A percentile compares a stretch with the other conserved stretches of the same genome.
These are phyloP conservation scores for Alternaria dauci DNA, from an alignment of 2,329 filamentous ascomycete species.

Conservation along the genomic window DNA sequence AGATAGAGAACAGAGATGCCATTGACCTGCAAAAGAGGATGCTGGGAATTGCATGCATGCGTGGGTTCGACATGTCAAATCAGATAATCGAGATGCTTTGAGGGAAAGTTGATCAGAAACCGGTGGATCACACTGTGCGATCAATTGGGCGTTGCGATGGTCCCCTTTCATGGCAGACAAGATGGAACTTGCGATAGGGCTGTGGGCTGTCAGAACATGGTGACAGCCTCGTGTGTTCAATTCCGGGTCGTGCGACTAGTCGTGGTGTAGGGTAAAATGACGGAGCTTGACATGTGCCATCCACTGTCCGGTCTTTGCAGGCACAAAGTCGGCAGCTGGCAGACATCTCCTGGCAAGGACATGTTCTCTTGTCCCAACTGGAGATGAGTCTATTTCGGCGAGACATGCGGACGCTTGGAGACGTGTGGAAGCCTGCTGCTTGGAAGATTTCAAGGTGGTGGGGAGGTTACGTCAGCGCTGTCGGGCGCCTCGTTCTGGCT, in stretches of 20 bases:
- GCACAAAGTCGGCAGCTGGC: too few relatives aligned
- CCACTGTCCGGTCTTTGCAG: too few relatives aligned
- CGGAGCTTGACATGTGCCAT: too few relatives aligned
- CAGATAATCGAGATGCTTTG: neutral
- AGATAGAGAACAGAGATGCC: slow-evolving; percentile 50
- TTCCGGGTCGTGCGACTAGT: neutral
- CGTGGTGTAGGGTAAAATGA: too few relatives aligned
- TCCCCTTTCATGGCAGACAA: neutral
- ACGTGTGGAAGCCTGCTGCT: too few relatives aligned
- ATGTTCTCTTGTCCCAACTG: too few relatives aligned
- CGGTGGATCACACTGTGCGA: neutral
- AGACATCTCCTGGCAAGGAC: too few relatives aligned
- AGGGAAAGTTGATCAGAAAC: neutral
- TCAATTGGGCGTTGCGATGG: neutral
- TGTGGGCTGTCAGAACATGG: neutral
- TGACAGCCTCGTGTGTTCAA: neutral
- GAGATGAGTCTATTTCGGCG: too few relatives aligned
- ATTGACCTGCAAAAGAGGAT: slow-evolving; percentile 47
- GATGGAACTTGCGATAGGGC: neutral
- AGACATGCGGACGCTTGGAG: neutral
- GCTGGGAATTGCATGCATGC: neutral
- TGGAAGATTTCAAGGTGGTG: neutral
- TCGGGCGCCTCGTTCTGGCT: neutral
- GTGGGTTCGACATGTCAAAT: neutral
- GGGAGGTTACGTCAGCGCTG: slow-evolving; percentile 18